Evolutionary conservation across 371 early-diverging fungal species (phyloP), one percentile per base, ranked within the genome.

Genomic region (Mortierella sp.): DNA sequence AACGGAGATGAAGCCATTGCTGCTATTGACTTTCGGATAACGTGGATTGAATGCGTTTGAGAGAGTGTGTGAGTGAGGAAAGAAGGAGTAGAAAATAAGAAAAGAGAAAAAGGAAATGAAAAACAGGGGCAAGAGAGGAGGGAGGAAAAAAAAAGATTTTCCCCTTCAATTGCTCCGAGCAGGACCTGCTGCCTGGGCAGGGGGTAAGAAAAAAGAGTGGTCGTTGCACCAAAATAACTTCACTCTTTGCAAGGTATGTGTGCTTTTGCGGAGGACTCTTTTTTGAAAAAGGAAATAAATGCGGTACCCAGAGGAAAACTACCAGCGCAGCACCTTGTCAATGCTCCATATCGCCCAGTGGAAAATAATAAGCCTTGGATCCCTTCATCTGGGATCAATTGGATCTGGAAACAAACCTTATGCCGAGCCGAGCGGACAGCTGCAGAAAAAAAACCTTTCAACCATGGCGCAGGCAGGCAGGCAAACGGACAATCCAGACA

Each of bases 1-100:
- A 67, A 34, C 26, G 69, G 26, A 19, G 80, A 57, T 43, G 72
- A 67, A 71, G 70, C 44, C 54, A 50, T 71, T 21, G 8, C 34
- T 26, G 10, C 4, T 57, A 28, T 26, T 57, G 19, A 19, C 31
- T 31, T 16, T 26, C 3, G 34, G 13, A 3, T 16, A 50, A 16
- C 16, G 37, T 21, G 10, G 34, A 34, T 1, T 37, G 5, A 6
- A 19, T 64, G 37, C 2, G 19, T 10, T 67, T 19, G 28, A 24
- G 5, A 54, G 44, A n/a, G 46, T 28, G 46, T 28, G 9, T n/a
- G 37, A 28, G 70, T 10, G 71, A 19, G 28, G 44, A 37, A 54
- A 10, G 69, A 61, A 43, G 48, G 44, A 28, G 59, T 21, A 40
- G 40, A 73, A 51, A 67, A 2, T 40, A 59, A 31, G 26, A 61